A percentile compares a stretch with the other conserved stretches of the same genome.
phyloP scores from a whole-genome alignment of 2,329 filamentous ascomycete species.

The Colletotrichum orchidophilum region DNA sequence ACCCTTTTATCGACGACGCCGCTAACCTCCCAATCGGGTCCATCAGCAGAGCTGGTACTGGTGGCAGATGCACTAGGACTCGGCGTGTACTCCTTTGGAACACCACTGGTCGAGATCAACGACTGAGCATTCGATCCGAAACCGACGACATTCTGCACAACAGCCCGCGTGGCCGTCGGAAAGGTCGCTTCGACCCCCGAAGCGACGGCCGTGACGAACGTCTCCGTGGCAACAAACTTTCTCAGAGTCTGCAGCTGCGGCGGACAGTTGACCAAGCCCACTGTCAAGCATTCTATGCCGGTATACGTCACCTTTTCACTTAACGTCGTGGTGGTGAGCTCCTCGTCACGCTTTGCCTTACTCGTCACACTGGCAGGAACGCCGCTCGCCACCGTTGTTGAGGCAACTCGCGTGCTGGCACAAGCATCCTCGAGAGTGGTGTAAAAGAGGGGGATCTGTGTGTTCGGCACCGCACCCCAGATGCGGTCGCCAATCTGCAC shows the following conservation, averaged over 20 bases:
- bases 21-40: conserved; percentile 39
- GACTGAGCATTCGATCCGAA: conserved; percentile 7
- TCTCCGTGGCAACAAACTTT: conserved; percentile 48
- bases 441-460: conserved; percentile 60
- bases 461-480: conserved; percentile 60
- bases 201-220: conserved; percentile 50
- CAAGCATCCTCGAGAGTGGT: conserved; percentile 59
- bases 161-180: conserved; percentile 31
- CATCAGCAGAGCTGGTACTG: conserved; percentile 5
- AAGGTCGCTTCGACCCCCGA: conserved; percentile 50
- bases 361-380: conserved; percentile 35
- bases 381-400: conserved; percentile 35
- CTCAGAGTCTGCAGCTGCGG: conserved; percentile 57
- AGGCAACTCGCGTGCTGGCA: conserved; percentile 36
- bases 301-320: conserved; percentile 45
- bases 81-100: not conserved
- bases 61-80: not conserved
- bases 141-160: not conserved
- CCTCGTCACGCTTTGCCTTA: conserved; percentile 27
- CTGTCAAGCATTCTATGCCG: conserved; percentile 53
- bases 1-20: conserved; percentile 54
- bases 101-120: conserved; percentile 13
- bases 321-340: conserved; percentile 50
- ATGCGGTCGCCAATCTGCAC: conserved; percentile 52
- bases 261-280: conserved; percentile 58